Conservation (phyloP, 176 grass and related monocot genomes). For the Urochloa ruziziensis region DNA sequence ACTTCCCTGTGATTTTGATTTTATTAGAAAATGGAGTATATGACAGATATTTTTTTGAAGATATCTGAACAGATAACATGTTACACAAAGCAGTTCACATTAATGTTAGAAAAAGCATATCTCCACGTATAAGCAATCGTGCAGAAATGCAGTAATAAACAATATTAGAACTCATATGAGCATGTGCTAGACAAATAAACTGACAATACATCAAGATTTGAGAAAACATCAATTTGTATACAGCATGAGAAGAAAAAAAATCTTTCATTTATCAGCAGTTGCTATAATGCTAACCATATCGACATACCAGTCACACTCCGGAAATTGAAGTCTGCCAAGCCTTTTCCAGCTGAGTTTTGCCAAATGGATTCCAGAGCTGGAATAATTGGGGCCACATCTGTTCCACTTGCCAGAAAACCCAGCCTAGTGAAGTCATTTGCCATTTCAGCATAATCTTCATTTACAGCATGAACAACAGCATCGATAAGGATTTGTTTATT, state of each 20-base stretch:
- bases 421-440: constrained; percentile 99
- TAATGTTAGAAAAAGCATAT: not conserved
- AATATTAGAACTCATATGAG: not conserved
- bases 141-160: not conserved
- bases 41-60: not conserved
- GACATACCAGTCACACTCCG: constrained; percentile 85
- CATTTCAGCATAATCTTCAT: constrained; percentile 99
- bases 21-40: constrained; percentile 19
- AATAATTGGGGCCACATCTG: constrained; percentile 91
- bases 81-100: constrained; percentile 16
- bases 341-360: constrained; percentile 98
- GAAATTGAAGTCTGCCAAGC: constrained; percentile 96
- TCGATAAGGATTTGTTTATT: constrained; percentile 99
- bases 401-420: constrained; percentile 93
- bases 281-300: not conserved
- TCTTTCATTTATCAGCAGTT: not conserved
- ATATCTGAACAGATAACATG: constrained; percentile 14
- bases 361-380: constrained; percentile 94
- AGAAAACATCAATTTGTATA: not conserved
- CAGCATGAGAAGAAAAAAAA: constrained; percentile 14
- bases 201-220: not conserved
- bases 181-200: constrained; percentile 10
- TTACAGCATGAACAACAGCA: constrained; percentile 98
- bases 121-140: not conserved
- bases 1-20: constrained; percentile 71